Percentiles rank a stretch among this genome's conserved stretches.
These are phyloP conservation scores for Fusarium sublunatum DNA, from an alignment of 2,329 filamentous ascomycete genomes.

Conservation along the genomic window DNA sequence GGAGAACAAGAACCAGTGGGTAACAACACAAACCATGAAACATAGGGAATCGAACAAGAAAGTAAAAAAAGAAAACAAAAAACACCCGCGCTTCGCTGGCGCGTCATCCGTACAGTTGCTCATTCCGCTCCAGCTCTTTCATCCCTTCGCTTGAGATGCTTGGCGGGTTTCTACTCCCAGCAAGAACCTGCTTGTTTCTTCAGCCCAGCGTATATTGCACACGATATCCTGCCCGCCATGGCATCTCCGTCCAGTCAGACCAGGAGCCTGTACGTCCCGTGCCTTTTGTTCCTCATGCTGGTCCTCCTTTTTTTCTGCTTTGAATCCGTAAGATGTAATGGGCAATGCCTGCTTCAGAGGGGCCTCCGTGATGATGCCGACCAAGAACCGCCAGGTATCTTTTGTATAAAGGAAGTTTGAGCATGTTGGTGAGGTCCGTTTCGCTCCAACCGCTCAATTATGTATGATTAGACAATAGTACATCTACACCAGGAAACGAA, in stretches of 20 bases:
- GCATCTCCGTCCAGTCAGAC: slow-evolving; percentile 33
- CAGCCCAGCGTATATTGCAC: slow-evolving; percentile 28
- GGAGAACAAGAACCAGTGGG: slow-evolving; percentile 43
- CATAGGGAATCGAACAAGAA: slow-evolving; percentile 46
- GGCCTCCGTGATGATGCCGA: slow-evolving; percentile 29
- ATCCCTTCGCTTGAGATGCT: slow-evolving; percentile 12
- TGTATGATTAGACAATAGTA: slow-evolving; percentile 65
- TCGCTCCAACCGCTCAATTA: slow-evolving; percentile 49
- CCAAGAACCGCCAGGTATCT: slow-evolving; percentile 38
- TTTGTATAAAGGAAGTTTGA: slow-evolving; percentile 40
- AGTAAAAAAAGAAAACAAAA: slow-evolving; percentile 26
- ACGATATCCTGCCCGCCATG: slow-evolving; percentile 30
- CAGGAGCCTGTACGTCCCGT: slow-evolving; percentile 40
- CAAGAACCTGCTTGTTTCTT: slow-evolving; percentile 15
- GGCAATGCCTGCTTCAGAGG: slow-evolving; percentile 45
- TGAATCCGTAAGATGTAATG: slow-evolving; percentile 50
- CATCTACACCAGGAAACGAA: slow-evolving; percentile 63
- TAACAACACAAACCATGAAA: slow-evolving; percentile 44
- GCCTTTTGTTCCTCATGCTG: slow-evolving; percentile 41
- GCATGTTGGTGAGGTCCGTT: slow-evolving; percentile 39
- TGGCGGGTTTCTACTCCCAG: slow-evolving; percentile 13
- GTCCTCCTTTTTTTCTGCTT: slow-evolving; percentile 48
- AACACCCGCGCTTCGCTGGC: slow-evolving; percentile 33
- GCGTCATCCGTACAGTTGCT: slow-evolving; percentile 36
- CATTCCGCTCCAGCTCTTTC: slow-evolving; percentile 24